phyloP scores from a whole-genome alignment of 805 yeast species.

The Suhomyces prunicola region DNA sequence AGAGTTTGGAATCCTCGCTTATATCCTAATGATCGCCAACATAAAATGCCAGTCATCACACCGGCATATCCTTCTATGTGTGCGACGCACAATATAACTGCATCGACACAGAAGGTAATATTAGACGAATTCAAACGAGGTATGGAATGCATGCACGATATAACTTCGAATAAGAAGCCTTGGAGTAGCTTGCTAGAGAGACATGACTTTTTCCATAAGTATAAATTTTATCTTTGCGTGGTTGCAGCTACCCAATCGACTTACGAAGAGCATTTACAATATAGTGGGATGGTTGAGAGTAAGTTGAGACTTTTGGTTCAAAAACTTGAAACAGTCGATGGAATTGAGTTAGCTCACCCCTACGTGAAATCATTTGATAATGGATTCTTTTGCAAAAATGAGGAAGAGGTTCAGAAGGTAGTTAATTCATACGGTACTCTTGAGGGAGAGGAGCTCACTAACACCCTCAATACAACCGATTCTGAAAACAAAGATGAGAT shows the following conservation, averaged over 20 bases:
- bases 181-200: constrained; percentile 78
- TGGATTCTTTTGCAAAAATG: no score
- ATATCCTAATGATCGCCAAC: constrained; percentile 85
- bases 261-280: constrained; percentile 80
- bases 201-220: constrained; percentile 78
- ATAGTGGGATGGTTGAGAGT: constrained; percentile 93
- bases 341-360: constrained; percentile 85
- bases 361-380: constrained; percentile 49
- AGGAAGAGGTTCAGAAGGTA: no score
- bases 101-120: constrained; percentile 81
- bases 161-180: no score
- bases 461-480: no score
- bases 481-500: no score
- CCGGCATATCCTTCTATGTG: constrained; percentile 99
- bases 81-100: constrained; percentile 93
- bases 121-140: constrained; percentile 74
- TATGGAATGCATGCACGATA: no score
- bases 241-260: constrained; percentile 72
- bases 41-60: constrained; percentile 95
- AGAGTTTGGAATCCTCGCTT: constrained; percentile 95
- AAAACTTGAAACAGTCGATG: constrained; percentile 74
- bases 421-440: constrained; percentile 57
- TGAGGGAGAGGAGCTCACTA: constrained; percentile 42
- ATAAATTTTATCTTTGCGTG: constrained; percentile 82
- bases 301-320: constrained; percentile 77